phyloP scores from a whole-genome alignment of 305 asterid genomes.

The Lippia alba region DNA sequence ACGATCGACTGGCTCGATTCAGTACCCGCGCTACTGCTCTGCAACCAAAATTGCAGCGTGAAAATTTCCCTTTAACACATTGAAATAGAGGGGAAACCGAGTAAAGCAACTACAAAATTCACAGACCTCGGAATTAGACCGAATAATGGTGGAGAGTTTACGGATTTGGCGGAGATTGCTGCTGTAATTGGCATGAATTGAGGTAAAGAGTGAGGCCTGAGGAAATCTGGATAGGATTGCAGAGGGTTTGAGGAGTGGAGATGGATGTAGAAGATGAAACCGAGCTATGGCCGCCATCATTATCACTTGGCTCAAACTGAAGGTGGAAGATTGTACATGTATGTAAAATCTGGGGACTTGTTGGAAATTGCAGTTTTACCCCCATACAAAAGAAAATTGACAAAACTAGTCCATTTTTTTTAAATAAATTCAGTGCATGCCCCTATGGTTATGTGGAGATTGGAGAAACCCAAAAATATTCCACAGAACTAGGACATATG shows the following conservation, averaged over 20 bases:
- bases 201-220: slow-evolving; percentile 37
- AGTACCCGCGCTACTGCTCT: slow-evolving; percentile 49
- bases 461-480: no score
- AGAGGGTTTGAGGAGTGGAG: slow-evolving; percentile 48
- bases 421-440: no score
- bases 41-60: slow-evolving; percentile 32
- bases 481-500: no score
- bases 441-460: no score
- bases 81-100: background rate
- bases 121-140: slow-evolving; percentile 55
- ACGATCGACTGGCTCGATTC: slow-evolving; percentile 73
- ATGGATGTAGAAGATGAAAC: slow-evolving; percentile 59
- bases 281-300: slow-evolving; percentile 70
- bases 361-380: no score
- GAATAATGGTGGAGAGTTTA: slow-evolving; percentile 46
- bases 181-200: slow-evolving; percentile 26
- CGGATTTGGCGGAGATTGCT: slow-evolving; percentile 42
- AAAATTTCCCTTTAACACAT: background rate
- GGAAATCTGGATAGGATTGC: slow-evolving; percentile 40
- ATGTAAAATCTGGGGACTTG: background rate
- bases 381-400: no score
- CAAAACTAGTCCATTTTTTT: no score
- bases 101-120: slow-evolving; percentile 6
- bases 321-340: background rate
- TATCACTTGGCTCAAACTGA: slow-evolving; percentile 30